Conservation (phyloP, 805 yeast species). For the Teunomyces stri region DNA sequence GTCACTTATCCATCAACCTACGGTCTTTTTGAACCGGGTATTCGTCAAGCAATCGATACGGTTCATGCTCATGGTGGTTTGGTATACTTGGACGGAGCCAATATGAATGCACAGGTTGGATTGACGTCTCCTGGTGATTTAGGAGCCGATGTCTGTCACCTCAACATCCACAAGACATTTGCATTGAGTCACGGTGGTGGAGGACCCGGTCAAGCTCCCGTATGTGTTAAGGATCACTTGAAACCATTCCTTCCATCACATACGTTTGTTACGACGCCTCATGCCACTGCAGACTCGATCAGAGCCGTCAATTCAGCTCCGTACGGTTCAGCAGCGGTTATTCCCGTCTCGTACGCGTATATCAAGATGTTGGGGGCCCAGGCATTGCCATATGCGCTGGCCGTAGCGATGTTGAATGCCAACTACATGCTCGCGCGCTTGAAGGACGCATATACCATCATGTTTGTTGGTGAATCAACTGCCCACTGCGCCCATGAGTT, state of each 20-base stretch:
- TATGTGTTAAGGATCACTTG: constrained; percentile 83
- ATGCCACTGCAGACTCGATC: constrained; percentile 50
- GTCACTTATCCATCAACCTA: constrained; percentile 97
- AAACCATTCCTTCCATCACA: constrained; percentile 82
- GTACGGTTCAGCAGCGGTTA: constrained; percentile 89
- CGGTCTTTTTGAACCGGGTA: constrained; percentile 93
- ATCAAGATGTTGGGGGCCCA: constrained; percentile 89
- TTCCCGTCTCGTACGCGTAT: constrained; percentile 93
- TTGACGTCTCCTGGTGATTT: constrained; percentile 95
- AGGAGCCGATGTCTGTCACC: constrained; percentile 97
- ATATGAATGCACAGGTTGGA: constrained; percentile 99
- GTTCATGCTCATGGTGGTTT: constrained; percentile 90
- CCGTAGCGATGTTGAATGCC: constrained; percentile 90
- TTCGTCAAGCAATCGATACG: constrained; percentile 77
- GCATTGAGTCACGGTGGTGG: constrained; percentile 99
- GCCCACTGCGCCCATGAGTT: constrained; percentile 96
- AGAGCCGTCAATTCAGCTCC: constrained; percentile 89
- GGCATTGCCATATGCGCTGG: constrained; percentile 82
- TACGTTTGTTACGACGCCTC: constrained; percentile 54
- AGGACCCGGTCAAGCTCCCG: constrained; percentile 99
- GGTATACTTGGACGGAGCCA: constrained; percentile 97
- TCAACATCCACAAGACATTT: constrained; percentile 95
- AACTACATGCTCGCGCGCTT: constrained; percentile 89
- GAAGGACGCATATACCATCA: constrained; percentile 65
- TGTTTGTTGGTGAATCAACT: constrained; percentile 60